Evolutionary conservation across 2,329 filamentous ascomycete genomes (phyloP).

Genomic region (Leptoxyphium fumago): DNA sequence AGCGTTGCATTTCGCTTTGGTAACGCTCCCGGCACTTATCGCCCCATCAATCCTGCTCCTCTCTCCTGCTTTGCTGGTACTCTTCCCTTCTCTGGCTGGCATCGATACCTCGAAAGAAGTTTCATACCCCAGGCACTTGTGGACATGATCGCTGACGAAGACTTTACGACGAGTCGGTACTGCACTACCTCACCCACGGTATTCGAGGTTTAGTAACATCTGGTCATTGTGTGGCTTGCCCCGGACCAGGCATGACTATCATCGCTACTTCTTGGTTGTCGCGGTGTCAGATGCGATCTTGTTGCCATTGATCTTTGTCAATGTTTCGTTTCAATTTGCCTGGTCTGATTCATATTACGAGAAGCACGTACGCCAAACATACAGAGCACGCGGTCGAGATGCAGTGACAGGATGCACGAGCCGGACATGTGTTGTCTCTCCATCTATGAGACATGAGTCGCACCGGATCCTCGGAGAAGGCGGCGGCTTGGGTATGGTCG

Average conservation of each 20-base stretch:
- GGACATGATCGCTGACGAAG: no score
- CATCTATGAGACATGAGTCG: slow-evolving; percentile 16
- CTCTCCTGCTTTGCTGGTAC: slow-evolving; percentile 8
- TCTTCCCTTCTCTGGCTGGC: neutral
- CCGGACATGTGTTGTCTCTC: slow-evolving; percentile 22
- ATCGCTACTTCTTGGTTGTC: neutral
- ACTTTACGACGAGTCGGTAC: neutral
- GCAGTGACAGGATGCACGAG: slow-evolving; percentile 25
- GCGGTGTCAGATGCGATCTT: neutral
- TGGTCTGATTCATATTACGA: no score
- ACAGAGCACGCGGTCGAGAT: no score
- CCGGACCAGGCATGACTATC: neutral
- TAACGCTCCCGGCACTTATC: slow-evolving; percentile 16
- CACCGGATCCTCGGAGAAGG: slow-evolving; percentile 18
- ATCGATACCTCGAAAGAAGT: neutral
- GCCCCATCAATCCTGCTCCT: slow-evolving; percentile 31
- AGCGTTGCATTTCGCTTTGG: slow-evolving; percentile 14
- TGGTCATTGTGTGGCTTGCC: neutral
- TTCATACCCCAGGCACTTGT: no score
- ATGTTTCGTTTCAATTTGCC: neutral
- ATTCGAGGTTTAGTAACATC: no score
- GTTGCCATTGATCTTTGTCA: neutral
- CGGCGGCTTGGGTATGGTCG: slow-evolving; percentile 20
- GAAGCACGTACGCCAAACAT: no score
- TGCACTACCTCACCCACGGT: neutral